Evolutionary conservation across 371 early-diverging fungal genomes (phyloP).

Genomic region (Rhizopus sp.): DNA sequence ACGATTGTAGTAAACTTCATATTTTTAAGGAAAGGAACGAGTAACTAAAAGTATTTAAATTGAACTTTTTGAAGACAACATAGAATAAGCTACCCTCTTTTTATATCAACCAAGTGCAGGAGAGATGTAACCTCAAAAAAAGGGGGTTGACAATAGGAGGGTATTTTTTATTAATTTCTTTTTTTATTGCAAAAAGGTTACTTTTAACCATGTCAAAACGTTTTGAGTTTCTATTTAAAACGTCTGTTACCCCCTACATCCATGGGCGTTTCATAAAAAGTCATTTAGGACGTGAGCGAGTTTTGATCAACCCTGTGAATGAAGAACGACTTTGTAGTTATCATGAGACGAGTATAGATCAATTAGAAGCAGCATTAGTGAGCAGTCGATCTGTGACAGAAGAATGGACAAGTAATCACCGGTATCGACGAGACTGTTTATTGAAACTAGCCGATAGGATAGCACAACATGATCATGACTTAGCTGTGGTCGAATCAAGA

Average conservation of each 20-base stretch:
- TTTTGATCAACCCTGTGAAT: slow-evolving; percentile 16
- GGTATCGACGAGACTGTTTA: slow-evolving; percentile 63
- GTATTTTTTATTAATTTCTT: not conserved
- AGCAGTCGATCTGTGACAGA: slow-evolving; percentile 11
- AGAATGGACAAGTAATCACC: slow-evolving; percentile 18
- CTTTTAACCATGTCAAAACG: slow-evolving; percentile 2
- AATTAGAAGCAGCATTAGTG: slow-evolving; percentile 22
- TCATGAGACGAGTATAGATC: slow-evolving; percentile 12
- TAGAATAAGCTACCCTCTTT: not conserved
- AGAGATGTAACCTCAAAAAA: not conserved
- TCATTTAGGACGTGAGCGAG: not conserved
- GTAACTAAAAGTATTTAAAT: not conserved
- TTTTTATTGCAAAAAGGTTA: not conserved
- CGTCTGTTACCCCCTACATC: slow-evolving; percentile 16
- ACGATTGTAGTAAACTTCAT: slow-evolving; percentile 14
- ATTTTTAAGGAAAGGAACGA: not conserved
- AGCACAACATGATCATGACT: slow-evolving; percentile 47
- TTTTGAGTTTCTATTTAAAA: slow-evolving; percentile 2
- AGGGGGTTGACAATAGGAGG: not conserved
- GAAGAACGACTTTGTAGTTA: slow-evolving; percentile 1
- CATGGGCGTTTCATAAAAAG: slow-evolving; percentile 18
- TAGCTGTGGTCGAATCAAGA: slow-evolving; percentile 77
- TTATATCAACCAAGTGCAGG: not conserved
- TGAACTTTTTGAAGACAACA: not conserved
- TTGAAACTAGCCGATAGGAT: slow-evolving; percentile 66